Conservation (phyloP, 495 filamentous ascomycete genomes). For the Aspergillus biplanus region DNA sequence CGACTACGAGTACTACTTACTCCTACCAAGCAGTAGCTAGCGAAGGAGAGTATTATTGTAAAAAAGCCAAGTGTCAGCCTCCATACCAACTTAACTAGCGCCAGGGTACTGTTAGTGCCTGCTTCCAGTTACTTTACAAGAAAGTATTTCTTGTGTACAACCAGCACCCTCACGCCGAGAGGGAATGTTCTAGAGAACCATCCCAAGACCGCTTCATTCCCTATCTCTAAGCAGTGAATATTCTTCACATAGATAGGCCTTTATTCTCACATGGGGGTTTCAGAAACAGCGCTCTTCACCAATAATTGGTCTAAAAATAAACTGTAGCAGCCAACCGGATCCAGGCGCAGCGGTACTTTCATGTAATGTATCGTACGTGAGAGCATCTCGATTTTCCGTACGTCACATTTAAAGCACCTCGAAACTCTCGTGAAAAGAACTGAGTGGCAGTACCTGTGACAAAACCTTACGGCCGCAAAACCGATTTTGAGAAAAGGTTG, state of each 20-base stretch:
- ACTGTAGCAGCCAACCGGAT: conserved; percentile 24
- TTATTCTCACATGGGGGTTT: background rate
- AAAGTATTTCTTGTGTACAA: background rate
- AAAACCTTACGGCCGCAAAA: conserved; percentile 8
- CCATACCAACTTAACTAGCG: background rate
- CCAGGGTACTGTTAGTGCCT: conserved; percentile 5
- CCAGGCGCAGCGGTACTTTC: conserved; percentile 10
- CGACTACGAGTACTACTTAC: no score
- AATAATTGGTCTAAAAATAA: conserved; percentile 20
- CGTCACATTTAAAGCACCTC: background rate
- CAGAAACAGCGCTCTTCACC: background rate
- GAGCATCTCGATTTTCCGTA: background rate
- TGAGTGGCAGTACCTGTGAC: background rate
- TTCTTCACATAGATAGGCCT: background rate
- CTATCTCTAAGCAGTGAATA: background rate
- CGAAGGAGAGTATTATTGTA: conserved; percentile 6
- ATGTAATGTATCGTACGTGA: conserved; percentile 16
- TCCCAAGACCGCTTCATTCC: background rate
- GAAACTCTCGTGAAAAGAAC: background rate
- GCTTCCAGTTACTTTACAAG: conserved; percentile 6
- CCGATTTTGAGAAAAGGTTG: background rate
- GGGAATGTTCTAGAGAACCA: background rate
- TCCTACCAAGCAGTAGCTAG: background rate
- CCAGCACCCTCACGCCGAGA: no score
- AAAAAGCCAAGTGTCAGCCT: conserved; percentile 23